Evolutionary conservation across 768 basidiomycete genomes (phyloP).

Genomic region (Pleurotus platypus): DNA sequence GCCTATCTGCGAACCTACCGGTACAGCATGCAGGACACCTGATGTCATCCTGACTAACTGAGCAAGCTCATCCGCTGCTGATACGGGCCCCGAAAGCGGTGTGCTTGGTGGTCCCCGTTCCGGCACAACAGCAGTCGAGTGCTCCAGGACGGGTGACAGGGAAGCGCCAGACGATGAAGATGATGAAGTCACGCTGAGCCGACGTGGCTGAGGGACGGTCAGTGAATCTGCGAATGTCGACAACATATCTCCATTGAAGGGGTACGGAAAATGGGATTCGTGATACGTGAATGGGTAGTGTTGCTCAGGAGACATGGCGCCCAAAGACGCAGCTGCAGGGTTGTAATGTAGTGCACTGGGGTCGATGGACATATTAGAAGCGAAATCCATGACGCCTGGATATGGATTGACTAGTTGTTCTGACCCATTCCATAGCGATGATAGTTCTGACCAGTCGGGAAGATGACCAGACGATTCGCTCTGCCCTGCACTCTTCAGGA

Average conservation of each 20-base stretch:
- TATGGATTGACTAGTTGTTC: slow-evolving; percentile 31
- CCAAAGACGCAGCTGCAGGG: slow-evolving; percentile 11
- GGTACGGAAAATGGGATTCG: slow-evolving; percentile 6
- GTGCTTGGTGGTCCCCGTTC: slow-evolving; percentile 15
- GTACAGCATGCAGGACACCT: slow-evolving; percentile 53
- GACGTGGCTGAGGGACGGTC: slow-evolving; percentile 24
- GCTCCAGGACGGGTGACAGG: slow-evolving; percentile 45
- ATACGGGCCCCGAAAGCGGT: slow-evolving; percentile 22
- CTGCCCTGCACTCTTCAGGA: slow-evolving; percentile 43
- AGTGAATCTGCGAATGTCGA: slow-evolving; percentile 19
- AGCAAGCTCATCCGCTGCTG: slow-evolving; percentile 36
- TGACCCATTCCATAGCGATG: slow-evolving; percentile 40
- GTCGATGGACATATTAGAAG: slow-evolving; percentile 57
- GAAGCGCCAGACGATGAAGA: slow-evolving; percentile 55
- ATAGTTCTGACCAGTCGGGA: slow-evolving; percentile 54
- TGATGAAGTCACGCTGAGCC: slow-evolving; percentile 53
- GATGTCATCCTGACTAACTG: slow-evolving; percentile 49
- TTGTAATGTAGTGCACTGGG: slow-evolving; percentile 60
- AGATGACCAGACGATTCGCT: slow-evolving; percentile 24
- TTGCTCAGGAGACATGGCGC: neutral
- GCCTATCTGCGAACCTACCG: slow-evolving; percentile 33
- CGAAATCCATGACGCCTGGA: slow-evolving; percentile 50
- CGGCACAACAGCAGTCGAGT: slow-evolving; percentile 17
- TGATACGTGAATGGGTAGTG: slow-evolving; percentile 1
- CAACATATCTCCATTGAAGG: neutral